phyloP scores from a whole-genome alignment of 140 eudicot species.

The Bidens hawaiensis region DNA sequence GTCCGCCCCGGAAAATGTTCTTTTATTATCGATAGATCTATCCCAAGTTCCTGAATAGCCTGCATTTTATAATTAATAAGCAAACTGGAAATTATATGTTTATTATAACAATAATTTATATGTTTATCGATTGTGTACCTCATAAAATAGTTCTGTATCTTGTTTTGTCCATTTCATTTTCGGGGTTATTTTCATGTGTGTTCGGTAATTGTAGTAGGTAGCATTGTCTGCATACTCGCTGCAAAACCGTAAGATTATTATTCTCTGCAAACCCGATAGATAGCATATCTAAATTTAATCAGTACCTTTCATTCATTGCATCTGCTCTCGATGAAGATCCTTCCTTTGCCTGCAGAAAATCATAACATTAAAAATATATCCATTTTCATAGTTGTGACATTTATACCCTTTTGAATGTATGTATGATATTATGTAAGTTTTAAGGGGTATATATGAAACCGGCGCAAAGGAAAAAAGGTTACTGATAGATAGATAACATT shows the following conservation, averaged over 20 bases:
- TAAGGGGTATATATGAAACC: too few species aligned
- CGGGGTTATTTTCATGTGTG: slow-evolving; percentile 58
- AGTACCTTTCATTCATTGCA: slow-evolving; percentile 45
- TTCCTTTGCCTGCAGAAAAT: slow-evolving; percentile 51
- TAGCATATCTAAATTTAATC: not conserved
- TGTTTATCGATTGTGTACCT: slow-evolving; percentile 39
- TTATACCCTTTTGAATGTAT: not conserved
- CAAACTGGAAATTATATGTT: too few species aligned
- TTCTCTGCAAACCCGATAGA: not conserved
- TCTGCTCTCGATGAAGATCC: slow-evolving; percentile 31
- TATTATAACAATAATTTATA: not conserved
- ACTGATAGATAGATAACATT: not conserved
- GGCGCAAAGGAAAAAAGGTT: not conserved
- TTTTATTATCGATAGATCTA: slow-evolving; percentile 71
- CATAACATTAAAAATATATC: not conserved
- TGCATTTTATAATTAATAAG: too few species aligned
- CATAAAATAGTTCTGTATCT: slow-evolving; percentile 79
- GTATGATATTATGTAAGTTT: too few species aligned
- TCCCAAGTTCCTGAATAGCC: slow-evolving; percentile 78
- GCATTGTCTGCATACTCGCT: slow-evolving; percentile 30
- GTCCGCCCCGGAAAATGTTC: slow-evolving; percentile 83
- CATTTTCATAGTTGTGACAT: not conserved
- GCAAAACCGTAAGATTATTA: slow-evolving; percentile 19
- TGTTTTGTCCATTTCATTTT: slow-evolving; percentile 71
- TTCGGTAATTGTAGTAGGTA: slow-evolving; percentile 51